Base-by-base conservation (phyloP, 306 rosid genomes). In the Glycine tomentella region DNA sequence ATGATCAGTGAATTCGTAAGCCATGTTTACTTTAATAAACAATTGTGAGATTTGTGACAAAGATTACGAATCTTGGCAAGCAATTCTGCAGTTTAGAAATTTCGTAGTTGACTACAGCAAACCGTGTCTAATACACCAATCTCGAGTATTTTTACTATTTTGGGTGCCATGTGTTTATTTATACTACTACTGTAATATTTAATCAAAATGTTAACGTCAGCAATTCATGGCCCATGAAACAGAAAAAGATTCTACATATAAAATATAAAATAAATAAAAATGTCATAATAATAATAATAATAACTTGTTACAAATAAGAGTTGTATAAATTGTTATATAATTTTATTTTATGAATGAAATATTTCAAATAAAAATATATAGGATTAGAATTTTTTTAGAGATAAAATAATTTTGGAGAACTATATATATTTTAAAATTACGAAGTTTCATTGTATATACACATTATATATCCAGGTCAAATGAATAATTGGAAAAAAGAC, bases 31-130 rank as follows among this genome's bases (percentile, higher is more conserved):
- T 36, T 25, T 25, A 25, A 25, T 25, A 53, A 74, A 64, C 0
- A 9, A 51, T 46, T 17, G n/a, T 38, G 15, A 46, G 15, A 63
- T 33, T 31, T 59, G 65, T 38, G 56, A 53, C 67, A 74, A 81
- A 74, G 53, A 74, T 81, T 36, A 55, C 17, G 31, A 53, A 56
- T 55, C 69, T 66, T 55, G 8, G 5, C 40, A 55, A 65, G 12
- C n/a, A 45, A 56, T 44, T 57, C 20, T 25, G 69, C n/a, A 75
- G n/a, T 52, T 34, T 56, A 61, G 52, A 70, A 50, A 69, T 42
- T 63, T 5, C 33, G 58, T 68, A 33, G 53, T 55, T 25, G 31
- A 25, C 31, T 25, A 1, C 31, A 25, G 31, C 31, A 1, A 25
- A 25, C 2, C 31, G 2, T 25, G 31, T 25, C 31, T 0, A 25